Evolutionary conservation across 1,284 basidiomycete species (phyloP).

Genomic region (Puccinia coronata): DNA sequence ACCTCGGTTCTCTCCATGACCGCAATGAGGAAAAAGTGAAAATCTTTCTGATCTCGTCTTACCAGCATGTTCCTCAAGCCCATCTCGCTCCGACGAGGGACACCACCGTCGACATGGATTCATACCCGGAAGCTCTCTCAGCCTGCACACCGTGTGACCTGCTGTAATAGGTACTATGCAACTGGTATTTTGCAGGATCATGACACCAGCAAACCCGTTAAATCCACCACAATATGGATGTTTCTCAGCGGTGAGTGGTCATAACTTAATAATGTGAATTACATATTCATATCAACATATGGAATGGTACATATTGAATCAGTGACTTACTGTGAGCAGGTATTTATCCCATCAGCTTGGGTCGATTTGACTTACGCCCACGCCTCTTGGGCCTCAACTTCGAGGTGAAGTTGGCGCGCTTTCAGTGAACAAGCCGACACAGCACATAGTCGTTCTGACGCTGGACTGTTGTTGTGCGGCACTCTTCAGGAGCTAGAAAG

Average conservation of each 20-base stretch:
- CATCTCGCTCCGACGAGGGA: not conserved
- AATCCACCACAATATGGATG: not conserved
- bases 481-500: not conserved
- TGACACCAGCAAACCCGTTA: not conserved
- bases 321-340: not conserved
- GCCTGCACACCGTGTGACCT: not conserved
- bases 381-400: conserved; percentile 6
- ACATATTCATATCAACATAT: too few relatives aligned
- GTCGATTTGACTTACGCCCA: conserved; percentile 26
- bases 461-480: not conserved
- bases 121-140: not conserved
- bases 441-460: not conserved
- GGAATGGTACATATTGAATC: not conserved
- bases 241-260: conserved; percentile 10
- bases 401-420: not conserved
- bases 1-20: too few relatives aligned
- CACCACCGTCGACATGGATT: not conserved
- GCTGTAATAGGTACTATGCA: not conserved
- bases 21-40: too few relatives aligned
- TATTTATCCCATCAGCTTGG: conserved; percentile 32
- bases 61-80: not conserved
- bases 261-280: too few relatives aligned
- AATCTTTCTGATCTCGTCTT: not conserved
- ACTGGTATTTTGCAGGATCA: not conserved
- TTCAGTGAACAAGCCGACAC: not conserved